These are phyloP conservation scores for Chaetomium fimeti DNA, from an alignment of 495 filamentous ascomycete genomes.

Conservation along the genomic window DNA sequence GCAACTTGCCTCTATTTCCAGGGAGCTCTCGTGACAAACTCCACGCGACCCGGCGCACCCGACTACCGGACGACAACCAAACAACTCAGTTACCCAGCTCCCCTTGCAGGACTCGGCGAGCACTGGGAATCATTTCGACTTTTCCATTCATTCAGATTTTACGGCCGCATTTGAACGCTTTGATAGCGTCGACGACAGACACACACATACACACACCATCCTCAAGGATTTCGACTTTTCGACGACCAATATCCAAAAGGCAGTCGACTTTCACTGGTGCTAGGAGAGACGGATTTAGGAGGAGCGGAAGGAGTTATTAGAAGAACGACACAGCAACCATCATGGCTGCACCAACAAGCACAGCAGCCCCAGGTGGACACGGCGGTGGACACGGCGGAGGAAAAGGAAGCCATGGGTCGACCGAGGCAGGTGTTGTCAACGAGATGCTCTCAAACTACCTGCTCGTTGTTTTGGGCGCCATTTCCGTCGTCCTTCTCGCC, in stretches of 20 bases:
- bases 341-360: constrained; percentile 18
- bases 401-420: not conserved
- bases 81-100: not conserved
- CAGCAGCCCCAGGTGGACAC: constrained; percentile 9
- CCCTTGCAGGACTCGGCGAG: constrained; percentile 17
- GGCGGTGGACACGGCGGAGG: constrained; percentile 6
- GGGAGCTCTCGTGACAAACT: not conserved
- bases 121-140: constrained; percentile 9
- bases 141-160: not conserved
- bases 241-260: not conserved
- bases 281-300: not conserved
- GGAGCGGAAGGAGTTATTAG: not conserved
- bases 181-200: constrained; percentile 9
- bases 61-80: constrained; percentile 1
- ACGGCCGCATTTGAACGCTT: not conserved
- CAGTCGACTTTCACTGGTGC: not conserved
- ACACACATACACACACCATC: not conserved
- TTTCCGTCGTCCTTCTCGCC: constrained; percentile 43
- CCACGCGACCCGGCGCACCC: constrained; percentile 2
- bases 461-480: constrained; percentile 45
- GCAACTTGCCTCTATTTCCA: not conserved
- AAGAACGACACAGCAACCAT: not conserved
- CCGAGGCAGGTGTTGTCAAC: constrained; percentile 39
- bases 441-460: constrained; percentile 49
- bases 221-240: not conserved